Conservation (phyloP, 2,329 filamentous ascomycete species). For the Aspergillus melleus region DNA sequence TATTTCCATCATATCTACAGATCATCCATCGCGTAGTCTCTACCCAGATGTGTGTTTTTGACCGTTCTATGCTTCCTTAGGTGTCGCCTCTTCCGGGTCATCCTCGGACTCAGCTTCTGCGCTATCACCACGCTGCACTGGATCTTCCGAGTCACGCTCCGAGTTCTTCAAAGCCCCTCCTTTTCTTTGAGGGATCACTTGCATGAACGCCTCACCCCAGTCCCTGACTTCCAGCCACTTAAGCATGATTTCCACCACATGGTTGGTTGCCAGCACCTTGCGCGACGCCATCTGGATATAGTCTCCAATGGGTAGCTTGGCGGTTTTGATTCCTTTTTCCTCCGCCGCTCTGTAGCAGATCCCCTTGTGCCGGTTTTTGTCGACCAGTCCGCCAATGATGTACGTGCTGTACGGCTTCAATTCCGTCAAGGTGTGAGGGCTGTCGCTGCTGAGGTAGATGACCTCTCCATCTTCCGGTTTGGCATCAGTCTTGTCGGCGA, state of each 20-base stretch:
- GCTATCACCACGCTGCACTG: slow-evolving; percentile 26
- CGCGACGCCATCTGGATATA: slow-evolving; percentile 89
- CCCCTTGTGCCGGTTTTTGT: slow-evolving; percentile 94
- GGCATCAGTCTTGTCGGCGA: slow-evolving; percentile 46
- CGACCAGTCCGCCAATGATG: slow-evolving; percentile 89
- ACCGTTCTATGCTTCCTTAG: background rate
- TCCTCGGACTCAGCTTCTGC: slow-evolving; percentile 21
- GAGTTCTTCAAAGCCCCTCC: slow-evolving; percentile 65
- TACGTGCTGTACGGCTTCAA: slow-evolving; percentile 88
- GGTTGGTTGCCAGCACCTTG: slow-evolving; percentile 86
- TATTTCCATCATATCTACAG: no score
- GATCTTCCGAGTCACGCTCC: slow-evolving; percentile 5
- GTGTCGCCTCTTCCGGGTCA: slow-evolving; percentile 10
- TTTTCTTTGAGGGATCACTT: slow-evolving; percentile 88
- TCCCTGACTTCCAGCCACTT: slow-evolving; percentile 87
- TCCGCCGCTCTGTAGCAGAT: slow-evolving; percentile 83
- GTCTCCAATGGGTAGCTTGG: slow-evolving; percentile 90
- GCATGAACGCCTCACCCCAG: slow-evolving; percentile 86
- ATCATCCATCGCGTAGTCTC: no score
- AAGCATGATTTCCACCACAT: slow-evolving; percentile 95
- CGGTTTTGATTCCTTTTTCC: slow-evolving; percentile 76
- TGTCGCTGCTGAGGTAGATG: slow-evolving; percentile 90
- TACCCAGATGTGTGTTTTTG: background rate
- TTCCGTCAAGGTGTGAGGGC: slow-evolving; percentile 76
- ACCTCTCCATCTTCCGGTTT: slow-evolving; percentile 57